Conservation (phyloP, 495 filamentous ascomycete species). For the Lindgomyces ingoldianus region DNA sequence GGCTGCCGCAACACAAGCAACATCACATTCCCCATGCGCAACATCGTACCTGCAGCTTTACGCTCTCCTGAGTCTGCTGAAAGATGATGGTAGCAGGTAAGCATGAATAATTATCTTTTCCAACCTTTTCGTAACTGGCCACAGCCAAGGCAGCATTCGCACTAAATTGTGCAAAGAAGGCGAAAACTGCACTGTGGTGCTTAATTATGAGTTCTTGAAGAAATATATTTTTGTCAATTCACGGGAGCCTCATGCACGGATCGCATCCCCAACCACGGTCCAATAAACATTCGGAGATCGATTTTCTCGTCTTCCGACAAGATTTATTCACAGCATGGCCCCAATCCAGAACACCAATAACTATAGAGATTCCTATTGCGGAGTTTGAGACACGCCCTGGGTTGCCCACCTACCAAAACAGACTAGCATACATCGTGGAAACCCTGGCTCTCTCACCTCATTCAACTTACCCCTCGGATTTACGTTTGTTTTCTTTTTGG, state of each 20-base stretch:
- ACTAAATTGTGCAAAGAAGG: background rate
- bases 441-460: constrained; percentile 20
- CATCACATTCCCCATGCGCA: background rate
- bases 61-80: background rate
- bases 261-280: constrained; percentile 7
- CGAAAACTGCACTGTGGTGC: background rate
- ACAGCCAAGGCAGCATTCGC: background rate
- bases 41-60: background rate
- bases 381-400: background rate
- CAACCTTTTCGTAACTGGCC: background rate
- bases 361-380: background rate
- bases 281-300: constrained; percentile 10
- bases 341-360: background rate
- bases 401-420: background rate
- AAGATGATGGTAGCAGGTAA: background rate
- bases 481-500: background rate
- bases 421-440: background rate
- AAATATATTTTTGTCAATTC: background rate
- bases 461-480: background rate
- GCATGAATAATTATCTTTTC: background rate
- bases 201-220: background rate
- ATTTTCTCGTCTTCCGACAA: background rate
- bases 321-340: background rate
- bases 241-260: background rate
- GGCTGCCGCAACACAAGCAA: constrained; percentile 6